Evolutionary conservation across 2,329 filamentous ascomycete species (phyloP).

Genomic region (Botrytis fabae): DNA sequence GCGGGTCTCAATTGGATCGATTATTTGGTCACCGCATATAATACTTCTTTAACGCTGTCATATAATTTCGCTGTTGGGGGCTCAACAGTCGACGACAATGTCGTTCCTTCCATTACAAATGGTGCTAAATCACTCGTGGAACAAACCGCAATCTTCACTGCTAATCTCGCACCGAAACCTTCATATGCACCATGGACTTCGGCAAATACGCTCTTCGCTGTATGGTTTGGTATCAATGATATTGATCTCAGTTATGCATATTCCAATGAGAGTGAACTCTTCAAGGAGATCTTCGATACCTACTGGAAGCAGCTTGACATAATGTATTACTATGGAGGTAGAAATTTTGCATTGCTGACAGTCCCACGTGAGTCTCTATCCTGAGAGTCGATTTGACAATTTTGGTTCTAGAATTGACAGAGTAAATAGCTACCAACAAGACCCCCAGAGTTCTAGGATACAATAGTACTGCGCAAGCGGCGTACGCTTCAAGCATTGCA

Average conservation of each 20-base stretch:
- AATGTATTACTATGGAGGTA: slow-evolving; percentile 48
- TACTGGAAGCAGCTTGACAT: slow-evolving; percentile 19
- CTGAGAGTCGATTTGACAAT: no score
- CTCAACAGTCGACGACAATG: background rate
- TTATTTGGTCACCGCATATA: slow-evolving; percentile 6
- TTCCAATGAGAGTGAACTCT: background rate
- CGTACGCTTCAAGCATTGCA: slow-evolving; percentile 7
- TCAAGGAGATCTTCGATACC: slow-evolving; percentile 3
- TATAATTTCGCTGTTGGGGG: slow-evolving; percentile 11
- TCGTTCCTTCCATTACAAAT: background rate
- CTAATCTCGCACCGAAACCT: slow-evolving; percentile 15
- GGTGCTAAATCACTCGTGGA: slow-evolving; percentile 6
- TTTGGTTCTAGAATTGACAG: background rate
- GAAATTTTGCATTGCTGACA: slow-evolving; percentile 51
- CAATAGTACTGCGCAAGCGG: slow-evolving; percentile 1
- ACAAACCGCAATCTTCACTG: slow-evolving; percentile 8
- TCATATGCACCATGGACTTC: slow-evolving; percentile 15
- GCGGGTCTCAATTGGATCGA: slow-evolving; percentile 15
- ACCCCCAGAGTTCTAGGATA: background rate
- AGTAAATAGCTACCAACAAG: background rate
- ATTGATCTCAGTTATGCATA: slow-evolving; percentile 7
- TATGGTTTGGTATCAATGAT: slow-evolving; percentile 19
- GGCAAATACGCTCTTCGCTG: slow-evolving; percentile 10
- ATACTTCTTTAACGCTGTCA: slow-evolving; percentile 3
- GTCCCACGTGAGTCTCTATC: slow-evolving; percentile 44